These are phyloP conservation scores for Darksidea phi DNA, from an alignment of 495 filamentous ascomycete species.

Conservation along the genomic window DNA sequence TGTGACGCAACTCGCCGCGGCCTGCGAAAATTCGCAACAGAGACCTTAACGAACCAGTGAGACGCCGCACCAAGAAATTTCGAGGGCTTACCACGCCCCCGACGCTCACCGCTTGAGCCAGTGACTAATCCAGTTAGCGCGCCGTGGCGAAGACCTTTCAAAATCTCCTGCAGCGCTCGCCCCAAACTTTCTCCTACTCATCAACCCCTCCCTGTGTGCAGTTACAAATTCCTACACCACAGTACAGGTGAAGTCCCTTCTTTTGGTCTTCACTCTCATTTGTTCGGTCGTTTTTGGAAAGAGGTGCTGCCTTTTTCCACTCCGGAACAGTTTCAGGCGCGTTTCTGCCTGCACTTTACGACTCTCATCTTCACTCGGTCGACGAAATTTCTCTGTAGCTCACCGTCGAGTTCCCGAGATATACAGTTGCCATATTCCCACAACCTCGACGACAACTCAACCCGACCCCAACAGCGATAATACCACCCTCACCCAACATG, in stretches of 20 bases:
- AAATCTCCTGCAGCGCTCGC: slow-evolving; percentile 9
- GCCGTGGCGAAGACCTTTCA: slow-evolving; percentile 10
- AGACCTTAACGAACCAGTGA: background rate
- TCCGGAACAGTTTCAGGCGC: slow-evolving; percentile 38
- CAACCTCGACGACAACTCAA: slow-evolving; percentile 1
- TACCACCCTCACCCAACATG: slow-evolving; percentile 57
- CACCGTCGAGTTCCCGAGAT: slow-evolving; percentile 10
- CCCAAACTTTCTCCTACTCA: slow-evolving; percentile 18
- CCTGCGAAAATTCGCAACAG: no score
- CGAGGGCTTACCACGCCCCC: background rate
- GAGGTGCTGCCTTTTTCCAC: slow-evolving; percentile 26
- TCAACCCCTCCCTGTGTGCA: slow-evolving; percentile 30
- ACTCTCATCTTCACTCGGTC: slow-evolving; percentile 29
- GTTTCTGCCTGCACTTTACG: slow-evolving; percentile 37
- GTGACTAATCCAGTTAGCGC: slow-evolving; percentile 13
- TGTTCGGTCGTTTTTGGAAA: slow-evolving; percentile 36
- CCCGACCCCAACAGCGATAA: slow-evolving; percentile 16
- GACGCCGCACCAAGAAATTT: no score
- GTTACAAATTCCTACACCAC: slow-evolving; percentile 16
- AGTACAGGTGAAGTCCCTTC: slow-evolving; percentile 31
- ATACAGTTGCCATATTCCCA: background rate
- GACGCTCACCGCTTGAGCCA: background rate
- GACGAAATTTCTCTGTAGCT: slow-evolving; percentile 19
- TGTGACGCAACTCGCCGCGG: no score
- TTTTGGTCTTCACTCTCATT: slow-evolving; percentile 37